Base-by-base conservation (phyloP, 208 protist species). In the Trichomonas gallinae region DNA sequence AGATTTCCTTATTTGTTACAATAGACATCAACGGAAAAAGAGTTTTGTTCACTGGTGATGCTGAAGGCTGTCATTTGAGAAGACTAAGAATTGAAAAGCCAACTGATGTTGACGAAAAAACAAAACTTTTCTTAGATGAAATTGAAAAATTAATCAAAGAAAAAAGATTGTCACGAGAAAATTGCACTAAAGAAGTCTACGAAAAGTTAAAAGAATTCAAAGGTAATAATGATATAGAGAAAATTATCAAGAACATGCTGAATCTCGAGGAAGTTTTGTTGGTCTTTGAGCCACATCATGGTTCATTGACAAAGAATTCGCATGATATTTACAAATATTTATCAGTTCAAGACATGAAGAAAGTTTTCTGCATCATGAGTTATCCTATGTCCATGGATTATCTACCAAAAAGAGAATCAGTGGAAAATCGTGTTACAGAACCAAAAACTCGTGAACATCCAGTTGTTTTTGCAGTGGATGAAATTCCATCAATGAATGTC, bases 241-340 rank as follows among this genome's bases (percentile, higher is more conserved):
- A 85, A 42, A 42, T 42, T 40, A 31, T 89, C 48, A 17, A 89
- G 31, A 0, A 44, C 0, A 89, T 89, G 83, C 36, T 89, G 0
- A 31, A 31, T 89, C 17, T 89, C 3, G 83, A 89, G 17, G 17
- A 89, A 31, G 13, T 38, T 46, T 1, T 89, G 0, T 11, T 89
- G 3, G 40, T 89, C 10, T 89, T 48, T 31, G 83, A 89, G 21
- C 83, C 83, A 21, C 83, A 89, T 46, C 83, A 89, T 31, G 83
- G 83, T 21, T 89, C 83, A 48, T 6, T 89, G 40, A 89, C 83
- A 23, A 13, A 48, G 3, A 40, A 89, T 48, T 89, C 83, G 9
- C 83, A 89, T 48, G 83, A 89, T 8, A 48, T 89, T n/a, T 89
- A 89, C 42, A 89, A n/a, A n/a, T 89, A 89, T 46, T 31, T 89